These are phyloP conservation scores for Rubia yunnanensis DNA, from an alignment of 257 asterid genomes.

Conservation along the genomic window DNA sequence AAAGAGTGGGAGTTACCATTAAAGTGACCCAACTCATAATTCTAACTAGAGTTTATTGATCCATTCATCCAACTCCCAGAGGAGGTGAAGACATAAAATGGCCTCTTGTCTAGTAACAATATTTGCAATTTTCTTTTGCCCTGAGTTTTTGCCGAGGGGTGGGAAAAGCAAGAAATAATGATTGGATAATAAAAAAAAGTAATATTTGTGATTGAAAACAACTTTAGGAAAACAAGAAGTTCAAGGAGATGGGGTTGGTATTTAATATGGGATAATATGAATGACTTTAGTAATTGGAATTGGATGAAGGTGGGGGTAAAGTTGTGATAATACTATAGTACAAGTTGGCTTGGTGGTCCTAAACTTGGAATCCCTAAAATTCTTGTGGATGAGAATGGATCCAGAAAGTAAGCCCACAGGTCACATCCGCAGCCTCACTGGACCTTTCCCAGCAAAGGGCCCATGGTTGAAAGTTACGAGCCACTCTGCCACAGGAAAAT, in stretches of 20 bases:
- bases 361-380: background rate
- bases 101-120: too few species aligned
- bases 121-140: too few species aligned
- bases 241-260: background rate
- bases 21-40: too few species aligned
- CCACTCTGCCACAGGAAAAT: too few species aligned
- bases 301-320: background rate
- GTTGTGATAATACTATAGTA: background rate
- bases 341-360: conserved; percentile 3
- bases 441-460: background rate
- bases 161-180: background rate
- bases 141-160: too few species aligned
- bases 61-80: too few species aligned
- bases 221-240: background rate
- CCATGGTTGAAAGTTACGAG: too few species aligned
- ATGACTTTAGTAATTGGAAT: too few species aligned
- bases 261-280: too few species aligned
- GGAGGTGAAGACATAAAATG: too few species aligned
- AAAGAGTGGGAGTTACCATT: too few species aligned
- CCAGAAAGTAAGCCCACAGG: background rate
- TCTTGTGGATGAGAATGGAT: conserved; percentile 3
- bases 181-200: background rate
- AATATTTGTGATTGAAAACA: background rate
- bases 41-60: too few species aligned
- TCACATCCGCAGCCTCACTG: background rate